Evolutionary conservation across 352 stramenopile genomes (phyloP), one percentile per base, ranked within the genome.

Genomic region (Phytopythium mirpurense): DNA sequence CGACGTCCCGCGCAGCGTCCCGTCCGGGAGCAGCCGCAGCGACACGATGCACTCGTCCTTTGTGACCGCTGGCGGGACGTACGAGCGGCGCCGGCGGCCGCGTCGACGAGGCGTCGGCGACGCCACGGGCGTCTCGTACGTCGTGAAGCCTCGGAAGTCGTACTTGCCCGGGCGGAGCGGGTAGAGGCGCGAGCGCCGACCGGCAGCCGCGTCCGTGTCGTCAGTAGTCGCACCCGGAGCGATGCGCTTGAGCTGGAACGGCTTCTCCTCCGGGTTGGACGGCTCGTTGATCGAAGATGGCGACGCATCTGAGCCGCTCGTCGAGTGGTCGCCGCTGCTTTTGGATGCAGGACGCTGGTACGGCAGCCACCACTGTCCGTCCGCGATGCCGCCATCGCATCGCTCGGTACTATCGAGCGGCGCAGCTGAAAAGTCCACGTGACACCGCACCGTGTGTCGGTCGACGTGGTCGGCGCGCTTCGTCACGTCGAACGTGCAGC

Each of bases 41-140:
- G 72, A 87, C 31, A 90, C 79, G 12, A 85, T 66, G 59, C 79
- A 90, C 31, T 86, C 65, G 54, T 90, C 76, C 32, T 71, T 73
- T 1, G 57, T 49, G 51, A 64, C 57, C 1, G 43, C 43, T 31
- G 46, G 41, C 10, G 56, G 54, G 2, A 38, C 14, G 5, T 49
- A 19, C 1, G 60, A 29, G 8, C 21, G 18, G 0, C 49, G 23
- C 2, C 45, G 51, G 41, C 36, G 41, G 14, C 53, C 35, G 29
- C 54, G 32, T 7, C 46, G 49, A 23, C 31, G 34, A 16, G 48
- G 5, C 27, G 35, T n/a, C 8, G 61, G 24, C 4, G 45, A 43
- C 0, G 45, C 31, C 8, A 62, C 62, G 2, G 64, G 50, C 12
- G 57, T 54, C 9, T 74, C 56, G 31, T 72, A 73, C 16, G 63